Percentiles rank a stretch among this genome's conserved stretches.
Conservation (phyloP, 441 rosid genomes). For the Sinapis alba region DNA sequence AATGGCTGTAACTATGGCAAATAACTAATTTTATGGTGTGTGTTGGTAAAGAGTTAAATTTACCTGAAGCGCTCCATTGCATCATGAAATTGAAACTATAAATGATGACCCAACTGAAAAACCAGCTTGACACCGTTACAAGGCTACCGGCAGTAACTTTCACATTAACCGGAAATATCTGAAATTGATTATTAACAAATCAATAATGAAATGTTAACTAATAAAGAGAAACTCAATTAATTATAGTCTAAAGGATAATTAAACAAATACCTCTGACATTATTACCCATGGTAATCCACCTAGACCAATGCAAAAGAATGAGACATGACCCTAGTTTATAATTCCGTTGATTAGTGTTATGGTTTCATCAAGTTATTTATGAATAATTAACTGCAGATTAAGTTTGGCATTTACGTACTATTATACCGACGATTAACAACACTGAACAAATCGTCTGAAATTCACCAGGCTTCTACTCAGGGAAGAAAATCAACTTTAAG, state of each 20-base stretch:
- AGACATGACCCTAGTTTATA: slow-evolving; percentile 31
- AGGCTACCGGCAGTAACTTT: slow-evolving; percentile 50
- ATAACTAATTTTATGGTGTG: background rate
- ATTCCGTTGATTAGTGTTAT: slow-evolving; percentile 1
- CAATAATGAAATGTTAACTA: background rate
- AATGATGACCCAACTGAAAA: slow-evolving; percentile 43
- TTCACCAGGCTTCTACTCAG: slow-evolving; percentile 16
- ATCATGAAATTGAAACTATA: slow-evolving; percentile 45
- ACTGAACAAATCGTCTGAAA: slow-evolving; percentile 29
- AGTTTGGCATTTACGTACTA: slow-evolving; percentile 32
- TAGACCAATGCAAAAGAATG: slow-evolving; percentile 34
- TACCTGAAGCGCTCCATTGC: slow-evolving; percentile 52
- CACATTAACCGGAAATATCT: slow-evolving; percentile 48
- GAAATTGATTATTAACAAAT: background rate
- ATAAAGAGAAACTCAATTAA: background rate
- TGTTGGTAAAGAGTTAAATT: background rate
- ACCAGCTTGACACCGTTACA: slow-evolving; percentile 46
- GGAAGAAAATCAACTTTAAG: background rate
- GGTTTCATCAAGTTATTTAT: background rate
- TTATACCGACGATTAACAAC: slow-evolving; percentile 33
- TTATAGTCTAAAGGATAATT: background rate
- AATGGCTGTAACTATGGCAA: background rate
- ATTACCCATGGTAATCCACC: slow-evolving; percentile 45
- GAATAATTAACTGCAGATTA: background rate
- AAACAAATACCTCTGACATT: slow-evolving; percentile 42